Evolutionary conservation across 805 yeast genomes (phyloP).

Genomic region (Lipomyces spencermartinsiae): DNA sequence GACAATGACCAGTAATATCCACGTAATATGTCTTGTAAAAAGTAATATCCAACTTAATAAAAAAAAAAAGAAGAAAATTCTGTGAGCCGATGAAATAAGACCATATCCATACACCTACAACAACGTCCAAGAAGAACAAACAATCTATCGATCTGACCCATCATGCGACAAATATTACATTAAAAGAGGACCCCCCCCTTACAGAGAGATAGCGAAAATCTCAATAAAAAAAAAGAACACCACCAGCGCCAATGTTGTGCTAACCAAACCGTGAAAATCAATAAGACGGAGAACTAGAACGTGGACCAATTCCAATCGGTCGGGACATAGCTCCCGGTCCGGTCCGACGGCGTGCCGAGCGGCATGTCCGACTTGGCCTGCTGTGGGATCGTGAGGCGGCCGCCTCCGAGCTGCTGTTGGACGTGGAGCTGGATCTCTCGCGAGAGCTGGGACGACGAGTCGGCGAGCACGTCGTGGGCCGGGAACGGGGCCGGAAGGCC

Average conservation of each 20-base stretch:
- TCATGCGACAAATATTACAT: not conserved
- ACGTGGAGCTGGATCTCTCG: slow-evolving; percentile 24
- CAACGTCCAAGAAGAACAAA: not conserved
- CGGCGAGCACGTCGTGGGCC: not conserved
- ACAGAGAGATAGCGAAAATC: too few relatives aligned
- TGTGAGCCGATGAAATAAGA: not conserved
- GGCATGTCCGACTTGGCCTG: slow-evolving; percentile 10
- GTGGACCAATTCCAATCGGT: slow-evolving; percentile 44
- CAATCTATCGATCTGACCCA: not conserved
- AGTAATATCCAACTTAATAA: slow-evolving; percentile 2
- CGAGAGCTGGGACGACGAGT: slow-evolving; percentile 10
- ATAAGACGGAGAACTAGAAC: slow-evolving; percentile 25
- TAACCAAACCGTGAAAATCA: slow-evolving; percentile 1
- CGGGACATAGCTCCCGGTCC: slow-evolving; percentile 39
- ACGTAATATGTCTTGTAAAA: not conserved
- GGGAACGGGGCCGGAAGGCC: slow-evolving; percentile 1
- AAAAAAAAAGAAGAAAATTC: not conserved
- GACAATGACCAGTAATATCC: not conserved
- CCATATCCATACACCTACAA: not conserved
- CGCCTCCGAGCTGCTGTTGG: slow-evolving; percentile 32
- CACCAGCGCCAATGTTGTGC: slow-evolving; percentile 3
- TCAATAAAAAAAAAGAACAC: not conserved
- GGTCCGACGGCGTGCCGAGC: slow-evolving; percentile 29
- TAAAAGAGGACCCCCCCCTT: too few relatives aligned
- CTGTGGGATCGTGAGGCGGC: slow-evolving; percentile 10